Evolutionary conservation across 441 rosid genomes (phyloP).

Genomic region (Croton setiger): DNA sequence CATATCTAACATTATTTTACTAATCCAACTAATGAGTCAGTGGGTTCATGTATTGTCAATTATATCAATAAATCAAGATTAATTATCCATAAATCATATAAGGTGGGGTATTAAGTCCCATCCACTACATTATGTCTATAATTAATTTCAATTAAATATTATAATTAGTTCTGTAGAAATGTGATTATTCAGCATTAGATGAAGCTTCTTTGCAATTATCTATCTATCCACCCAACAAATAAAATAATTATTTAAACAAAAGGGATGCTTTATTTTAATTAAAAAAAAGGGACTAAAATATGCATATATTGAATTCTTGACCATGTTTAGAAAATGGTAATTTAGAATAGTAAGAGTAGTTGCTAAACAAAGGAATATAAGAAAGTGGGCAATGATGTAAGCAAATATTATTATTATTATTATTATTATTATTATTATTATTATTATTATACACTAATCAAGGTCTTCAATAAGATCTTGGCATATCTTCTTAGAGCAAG

Average conservation of each 20-base stretch:
- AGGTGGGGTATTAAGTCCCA: slow-evolving; percentile 41
- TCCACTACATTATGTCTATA: slow-evolving; percentile 31
- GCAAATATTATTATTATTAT: slow-evolving; percentile 37
- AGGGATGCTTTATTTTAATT: neutral
- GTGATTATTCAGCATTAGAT: slow-evolving; percentile 44
- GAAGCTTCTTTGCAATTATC: slow-evolving; percentile 49
- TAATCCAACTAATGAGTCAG: slow-evolving; percentile 36
- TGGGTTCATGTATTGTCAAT: slow-evolving; percentile 45
- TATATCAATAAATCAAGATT: slow-evolving; percentile 2
- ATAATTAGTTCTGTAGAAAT: slow-evolving; percentile 30
- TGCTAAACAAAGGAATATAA: slow-evolving; percentile 63
- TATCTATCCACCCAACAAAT: slow-evolving; percentile 40
- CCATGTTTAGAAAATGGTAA: slow-evolving; percentile 38
- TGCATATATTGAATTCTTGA: slow-evolving; percentile 35
- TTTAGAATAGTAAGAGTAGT: slow-evolving; percentile 36
- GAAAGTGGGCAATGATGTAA: slow-evolving; percentile 63
- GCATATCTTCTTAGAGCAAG: slow-evolving; percentile 70
- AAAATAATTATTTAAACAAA: neutral
- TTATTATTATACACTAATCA: slow-evolving; percentile 29
- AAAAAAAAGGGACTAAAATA: neutral
- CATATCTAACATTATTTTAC: slow-evolving; percentile 31
- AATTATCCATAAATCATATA: slow-evolving; percentile 8
- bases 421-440: too few relatives aligned
- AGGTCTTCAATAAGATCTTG: slow-evolving; percentile 63
- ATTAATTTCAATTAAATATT: slow-evolving; percentile 24